A percentile compares a stretch with the other conserved stretches of the same genome.
phyloP scores from a whole-genome alignment of 73 alveolate genomes.

The Paramecium sonneborni region DNA sequence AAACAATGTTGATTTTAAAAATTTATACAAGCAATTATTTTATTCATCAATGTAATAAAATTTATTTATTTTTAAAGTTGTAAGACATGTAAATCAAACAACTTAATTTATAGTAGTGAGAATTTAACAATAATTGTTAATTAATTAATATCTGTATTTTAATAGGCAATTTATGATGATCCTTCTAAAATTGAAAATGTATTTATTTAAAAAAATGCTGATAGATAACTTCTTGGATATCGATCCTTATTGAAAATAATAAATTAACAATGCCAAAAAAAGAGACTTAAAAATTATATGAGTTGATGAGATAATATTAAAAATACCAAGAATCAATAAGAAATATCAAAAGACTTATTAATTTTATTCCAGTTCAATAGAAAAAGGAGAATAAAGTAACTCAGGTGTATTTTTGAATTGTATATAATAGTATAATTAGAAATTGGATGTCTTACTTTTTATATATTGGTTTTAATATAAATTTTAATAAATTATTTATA shows the following conservation, averaged over 20 bases:
- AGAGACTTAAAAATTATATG: neutral
- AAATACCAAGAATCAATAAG: neutral
- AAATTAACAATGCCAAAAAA: neutral
- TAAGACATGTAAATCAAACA: neutral
- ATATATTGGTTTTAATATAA: neutral
- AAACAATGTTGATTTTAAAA: neutral
- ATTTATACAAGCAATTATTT: neutral
- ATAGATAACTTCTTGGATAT: neutral
- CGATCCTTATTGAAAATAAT: neutral
- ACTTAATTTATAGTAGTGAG: neutral
- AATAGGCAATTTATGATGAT: neutral
- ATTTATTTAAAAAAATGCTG: neutral
- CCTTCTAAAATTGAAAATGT: neutral
- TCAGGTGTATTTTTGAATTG: neutral
- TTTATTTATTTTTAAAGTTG: neutral
- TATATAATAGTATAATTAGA: neutral
- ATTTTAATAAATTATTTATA: neutral
- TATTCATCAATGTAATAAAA: neutral
- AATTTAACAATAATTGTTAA: neutral
- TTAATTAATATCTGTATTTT: neutral
- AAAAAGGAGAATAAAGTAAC: neutral
- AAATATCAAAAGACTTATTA: neutral
- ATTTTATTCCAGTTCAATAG: neutral
- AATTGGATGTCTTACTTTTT: neutral
- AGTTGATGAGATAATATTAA: neutral